Conservation (phyloP, 352 stramenopile genomes). For the Sclerospora graminicola region DNA sequence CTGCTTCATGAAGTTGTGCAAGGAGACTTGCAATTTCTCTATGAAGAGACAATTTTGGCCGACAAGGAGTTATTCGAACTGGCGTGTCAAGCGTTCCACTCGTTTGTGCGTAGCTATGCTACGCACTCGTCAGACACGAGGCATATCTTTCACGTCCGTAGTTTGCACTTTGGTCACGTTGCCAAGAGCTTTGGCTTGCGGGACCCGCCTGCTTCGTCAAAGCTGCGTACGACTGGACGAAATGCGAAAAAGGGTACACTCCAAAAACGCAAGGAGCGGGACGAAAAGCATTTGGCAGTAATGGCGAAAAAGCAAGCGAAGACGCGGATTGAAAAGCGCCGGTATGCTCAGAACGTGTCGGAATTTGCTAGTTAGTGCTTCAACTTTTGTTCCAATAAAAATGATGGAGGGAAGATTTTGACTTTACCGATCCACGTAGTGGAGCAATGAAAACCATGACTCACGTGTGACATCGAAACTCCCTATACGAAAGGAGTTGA, state of each 20-base stretch:
- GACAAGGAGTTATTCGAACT: conserved; percentile 79
- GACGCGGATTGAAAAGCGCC: conserved; percentile 44
- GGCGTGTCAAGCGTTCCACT: conserved; percentile 86
- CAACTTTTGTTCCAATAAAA: conserved; percentile 4
- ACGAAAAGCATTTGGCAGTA: conserved; percentile 55
- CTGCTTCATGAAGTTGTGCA: conserved; percentile 72
- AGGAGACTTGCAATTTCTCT: conserved; percentile 75
- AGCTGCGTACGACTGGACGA: conserved; percentile 62
- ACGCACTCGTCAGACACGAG: conserved; percentile 86
- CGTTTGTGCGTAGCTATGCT: conserved; percentile 89
- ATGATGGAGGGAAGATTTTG: no score
- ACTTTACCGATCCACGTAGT: no score
- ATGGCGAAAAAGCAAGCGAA: conserved; percentile 52
- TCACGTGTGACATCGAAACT: no score
- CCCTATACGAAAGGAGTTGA: no score
- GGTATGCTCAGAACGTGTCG: conserved; percentile 61
- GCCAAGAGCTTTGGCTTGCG: conserved; percentile 89
- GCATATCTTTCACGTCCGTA: conserved; percentile 88
- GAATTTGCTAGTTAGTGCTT: conserved; percentile 56
- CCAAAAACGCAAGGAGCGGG: conserved; percentile 71
- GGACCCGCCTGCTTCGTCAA: conserved; percentile 68
- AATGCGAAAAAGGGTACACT: conserved; percentile 74
- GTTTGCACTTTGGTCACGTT: conserved; percentile 90
- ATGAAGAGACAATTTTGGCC: conserved; percentile 69
- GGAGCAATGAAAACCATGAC: no score